A percentile compares a stretch with the other conserved stretches of the same genome.
Conservation (phyloP, 208 protist genomes). For the Jaenimonas drosophilae region DNA sequence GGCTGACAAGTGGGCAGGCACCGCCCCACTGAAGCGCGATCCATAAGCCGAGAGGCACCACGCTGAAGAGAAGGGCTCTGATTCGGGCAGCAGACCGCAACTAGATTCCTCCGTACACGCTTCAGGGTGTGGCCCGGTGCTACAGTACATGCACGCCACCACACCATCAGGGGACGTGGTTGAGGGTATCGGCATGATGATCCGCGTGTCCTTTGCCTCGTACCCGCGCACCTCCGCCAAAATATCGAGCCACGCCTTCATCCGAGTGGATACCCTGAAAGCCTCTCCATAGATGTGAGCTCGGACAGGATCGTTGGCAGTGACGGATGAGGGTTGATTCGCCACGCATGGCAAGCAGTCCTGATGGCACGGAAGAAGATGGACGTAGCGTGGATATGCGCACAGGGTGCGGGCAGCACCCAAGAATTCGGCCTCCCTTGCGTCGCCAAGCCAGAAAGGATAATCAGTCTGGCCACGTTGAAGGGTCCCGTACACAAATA, state of each 20-base stretch:
- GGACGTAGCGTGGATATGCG: conserved; percentile 56
- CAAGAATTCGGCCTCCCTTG: conserved; percentile 29
- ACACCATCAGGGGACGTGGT: too few species aligned
- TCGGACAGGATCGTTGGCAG: conserved; percentile 6
- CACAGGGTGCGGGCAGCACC: conserved; percentile 21
- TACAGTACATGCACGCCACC: not conserved
- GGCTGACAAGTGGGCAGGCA: conserved; percentile 20
- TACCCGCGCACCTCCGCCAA: conserved; percentile 28
- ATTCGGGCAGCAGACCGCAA: too few species aligned
- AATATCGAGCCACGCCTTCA: conserved; percentile 52
- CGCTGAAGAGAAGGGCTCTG: conserved; percentile 22
- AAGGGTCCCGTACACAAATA: conserved; percentile 71
- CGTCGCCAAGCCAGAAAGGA: conserved; percentile 49
- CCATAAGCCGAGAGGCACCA: conserved; percentile 25
- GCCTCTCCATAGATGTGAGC: conserved; percentile 58
- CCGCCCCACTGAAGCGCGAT: conserved; percentile 21
- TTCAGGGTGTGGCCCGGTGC: too few species aligned
- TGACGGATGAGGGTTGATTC: conserved; percentile 19
- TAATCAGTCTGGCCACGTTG: conserved; percentile 63
- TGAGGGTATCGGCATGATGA: too few species aligned
- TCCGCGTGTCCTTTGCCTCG: conserved; percentile 10
- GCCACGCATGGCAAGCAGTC: conserved; percentile 47
- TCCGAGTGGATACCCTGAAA: conserved; percentile 36
- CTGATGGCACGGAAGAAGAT: conserved; percentile 18
- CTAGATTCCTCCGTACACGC: too few species aligned